These are phyloP conservation scores for Hyphodiscus sp. DNA, from an alignment of 2,329 filamentous ascomycete genomes.

Conservation along the genomic window DNA sequence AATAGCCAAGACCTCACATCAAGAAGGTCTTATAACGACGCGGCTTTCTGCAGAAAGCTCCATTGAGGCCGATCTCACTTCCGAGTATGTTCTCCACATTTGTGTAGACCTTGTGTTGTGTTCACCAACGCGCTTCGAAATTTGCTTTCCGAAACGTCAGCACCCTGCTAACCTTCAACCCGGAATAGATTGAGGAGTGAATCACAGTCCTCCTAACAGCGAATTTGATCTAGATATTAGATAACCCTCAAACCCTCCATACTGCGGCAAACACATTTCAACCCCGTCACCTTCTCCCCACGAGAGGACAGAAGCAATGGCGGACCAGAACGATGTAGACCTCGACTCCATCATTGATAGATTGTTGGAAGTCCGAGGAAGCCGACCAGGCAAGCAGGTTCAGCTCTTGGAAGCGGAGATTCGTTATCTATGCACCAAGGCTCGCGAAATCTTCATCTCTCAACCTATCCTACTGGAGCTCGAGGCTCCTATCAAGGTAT, in stretches of 20 bases:
- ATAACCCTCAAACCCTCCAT: constrained; percentile 7
- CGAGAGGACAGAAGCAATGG: constrained; percentile 46
- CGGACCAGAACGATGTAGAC: constrained; percentile 84
- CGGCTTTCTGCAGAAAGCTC: constrained; percentile 27
- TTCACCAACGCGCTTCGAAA: constrained; percentile 13
- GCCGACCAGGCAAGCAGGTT: constrained; percentile 96
- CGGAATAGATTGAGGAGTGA: constrained; percentile 26
- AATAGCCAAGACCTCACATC: constrained; percentile 2
- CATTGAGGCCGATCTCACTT: constrained; percentile 29
- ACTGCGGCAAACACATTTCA: constrained; percentile 26
- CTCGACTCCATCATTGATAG: constrained; percentile 99
- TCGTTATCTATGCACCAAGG: constrained; percentile 95
- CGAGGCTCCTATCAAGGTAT: constrained; percentile 97
- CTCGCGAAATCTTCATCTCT: constrained; percentile 98
- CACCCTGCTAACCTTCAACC: constrained; percentile 19
- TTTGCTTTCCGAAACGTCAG: constrained; percentile 13
- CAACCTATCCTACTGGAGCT: constrained; percentile 97
- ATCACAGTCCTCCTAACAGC: constrained; percentile 29
- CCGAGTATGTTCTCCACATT: constrained; percentile 22
- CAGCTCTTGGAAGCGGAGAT: constrained; percentile 96
- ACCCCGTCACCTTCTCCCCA: constrained; percentile 26
- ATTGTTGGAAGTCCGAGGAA: constrained; percentile 93
- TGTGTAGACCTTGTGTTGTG: constrained; percentile 3
- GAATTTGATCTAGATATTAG: constrained; percentile 17
- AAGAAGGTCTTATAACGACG: constrained; percentile 10